These are phyloP conservation scores for Penicillium sp. DNA, from an alignment of 2,329 filamentous ascomycete species.

Conservation along the genomic window DNA sequence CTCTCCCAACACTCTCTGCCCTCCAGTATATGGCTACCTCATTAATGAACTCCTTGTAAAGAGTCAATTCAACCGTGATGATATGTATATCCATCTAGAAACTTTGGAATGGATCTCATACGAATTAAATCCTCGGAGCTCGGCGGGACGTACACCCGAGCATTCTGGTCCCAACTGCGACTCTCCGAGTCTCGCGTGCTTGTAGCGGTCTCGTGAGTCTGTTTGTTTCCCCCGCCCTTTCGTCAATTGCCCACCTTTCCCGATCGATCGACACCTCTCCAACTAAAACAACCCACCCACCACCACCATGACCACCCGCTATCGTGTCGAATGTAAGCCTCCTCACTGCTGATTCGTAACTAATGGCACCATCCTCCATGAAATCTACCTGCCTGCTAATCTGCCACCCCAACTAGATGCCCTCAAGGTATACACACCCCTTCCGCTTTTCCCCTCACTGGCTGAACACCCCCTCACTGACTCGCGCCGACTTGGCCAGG, in stretches of 20 bases:
- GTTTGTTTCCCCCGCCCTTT: neutral
- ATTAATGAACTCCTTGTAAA: no score
- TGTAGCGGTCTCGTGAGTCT: neutral
- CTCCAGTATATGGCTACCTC: no score
- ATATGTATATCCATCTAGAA: no score
- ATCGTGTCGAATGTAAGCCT: slow-evolving; percentile 69
- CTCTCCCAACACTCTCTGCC: no score
- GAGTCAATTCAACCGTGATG: no score
- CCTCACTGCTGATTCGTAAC: neutral
- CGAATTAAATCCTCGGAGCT: neutral
- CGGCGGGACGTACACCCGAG: slow-evolving; percentile 2
- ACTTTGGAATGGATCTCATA: no score
- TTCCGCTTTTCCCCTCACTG: neutral
- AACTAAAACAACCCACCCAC: slow-evolving; percentile 15
- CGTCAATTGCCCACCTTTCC: neutral
- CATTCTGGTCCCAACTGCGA: neutral
- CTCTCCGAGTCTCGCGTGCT: neutral
- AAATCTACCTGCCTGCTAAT: slow-evolving; percentile 15
- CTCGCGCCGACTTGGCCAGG: slow-evolving; percentile 49
- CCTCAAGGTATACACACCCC: slow-evolving; percentile 56
- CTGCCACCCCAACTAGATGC: slow-evolving; percentile 54
- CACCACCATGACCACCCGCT: slow-evolving; percentile 49
- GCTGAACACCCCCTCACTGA: slow-evolving; percentile 15
- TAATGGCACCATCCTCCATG: neutral
- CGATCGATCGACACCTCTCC: slow-evolving; percentile 9